These are phyloP conservation scores for Sarocladiaceae sp. DNA, from an alignment of 2,329 filamentous ascomycete species.

Conservation along the genomic window DNA sequence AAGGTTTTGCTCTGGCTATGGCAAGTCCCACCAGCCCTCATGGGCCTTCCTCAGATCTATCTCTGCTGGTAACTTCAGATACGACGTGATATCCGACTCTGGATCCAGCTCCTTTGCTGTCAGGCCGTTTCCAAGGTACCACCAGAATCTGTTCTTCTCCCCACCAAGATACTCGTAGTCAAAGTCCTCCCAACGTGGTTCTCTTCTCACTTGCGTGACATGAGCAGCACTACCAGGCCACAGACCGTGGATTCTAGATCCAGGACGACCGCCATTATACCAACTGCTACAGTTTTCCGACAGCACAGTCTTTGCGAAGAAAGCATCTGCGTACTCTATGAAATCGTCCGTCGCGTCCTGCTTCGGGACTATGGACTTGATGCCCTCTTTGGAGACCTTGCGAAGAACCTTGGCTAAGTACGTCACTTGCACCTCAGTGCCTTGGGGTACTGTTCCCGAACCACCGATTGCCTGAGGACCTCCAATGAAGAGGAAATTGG, in stretches of 20 bases:
- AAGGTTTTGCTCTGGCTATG: not conserved
- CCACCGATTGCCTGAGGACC: conserved; percentile 57
- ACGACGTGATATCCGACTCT: conserved; percentile 57
- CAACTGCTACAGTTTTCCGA: conserved; percentile 64
- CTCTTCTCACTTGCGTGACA: conserved; percentile 50
- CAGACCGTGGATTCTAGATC: conserved; percentile 60
- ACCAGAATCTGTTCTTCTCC: conserved; percentile 49
- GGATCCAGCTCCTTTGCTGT: conserved; percentile 54
- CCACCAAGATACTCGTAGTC: conserved; percentile 42
- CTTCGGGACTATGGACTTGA: conserved; percentile 55
- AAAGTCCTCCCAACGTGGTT: conserved; percentile 55
- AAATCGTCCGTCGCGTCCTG: conserved; percentile 61
- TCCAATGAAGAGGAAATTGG: conserved; percentile 62
- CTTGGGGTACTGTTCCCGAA: conserved; percentile 64
- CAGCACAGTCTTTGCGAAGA: conserved; percentile 51
- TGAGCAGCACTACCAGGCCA: conserved; percentile 68
- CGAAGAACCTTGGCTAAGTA: conserved; percentile 65
- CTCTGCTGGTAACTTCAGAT: conserved; percentile 52
- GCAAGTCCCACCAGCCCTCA: conserved; percentile 60
- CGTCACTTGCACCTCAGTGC: conserved; percentile 60
- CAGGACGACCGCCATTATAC: conserved; percentile 65
- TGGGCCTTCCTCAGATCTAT: conserved; percentile 59
- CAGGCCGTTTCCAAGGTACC: conserved; percentile 64
- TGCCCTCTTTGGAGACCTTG: conserved; percentile 62
- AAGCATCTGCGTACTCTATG: conserved; percentile 52